Evolutionary conservation across 2,329 filamentous ascomycete species (phyloP).

Genomic region (Fonsecaea nubica): DNA sequence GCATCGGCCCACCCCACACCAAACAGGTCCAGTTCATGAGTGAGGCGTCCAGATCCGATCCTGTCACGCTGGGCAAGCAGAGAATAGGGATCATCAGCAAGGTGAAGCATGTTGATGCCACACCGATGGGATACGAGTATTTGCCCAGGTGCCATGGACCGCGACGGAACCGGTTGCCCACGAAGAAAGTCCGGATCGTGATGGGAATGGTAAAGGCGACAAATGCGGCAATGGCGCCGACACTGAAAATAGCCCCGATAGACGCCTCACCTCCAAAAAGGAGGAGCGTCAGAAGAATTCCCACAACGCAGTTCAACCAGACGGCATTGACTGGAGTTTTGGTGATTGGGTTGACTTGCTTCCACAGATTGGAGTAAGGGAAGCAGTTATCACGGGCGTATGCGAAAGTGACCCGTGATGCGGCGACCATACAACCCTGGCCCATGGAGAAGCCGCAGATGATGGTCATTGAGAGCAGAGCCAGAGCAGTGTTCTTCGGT

Average conservation of each 20-base stretch:
- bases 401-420: constrained; percentile 72
- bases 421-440: constrained; percentile 72
- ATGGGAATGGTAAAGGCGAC: constrained; percentile 57
- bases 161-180: constrained; percentile 67
- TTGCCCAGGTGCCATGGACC: constrained; percentile 73
- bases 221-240: constrained; percentile 72
- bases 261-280: constrained; percentile 69
- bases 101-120: constrained; percentile 65
- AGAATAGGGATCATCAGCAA: constrained; percentile 71
- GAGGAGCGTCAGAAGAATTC: constrained; percentile 66
- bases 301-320: constrained; percentile 68
- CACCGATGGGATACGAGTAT: constrained; percentile 64
- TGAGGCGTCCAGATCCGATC: constrained; percentile 66
- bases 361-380: constrained; percentile 65
- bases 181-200: constrained; percentile 55
- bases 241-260: constrained; percentile 72
- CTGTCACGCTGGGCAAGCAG: constrained; percentile 67
- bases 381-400: constrained; percentile 76
- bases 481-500: constrained; percentile 64
- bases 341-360: constrained; percentile 65
- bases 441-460: constrained; percentile 75
- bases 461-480: constrained; percentile 70
- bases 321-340: constrained; percentile 74
- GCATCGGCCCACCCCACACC: constrained; percentile 45
- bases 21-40: constrained; percentile 52